Evolutionary conservation across 192 early-diverging fungal species (phyloP), one percentile per base, ranked within the genome.

Genomic region (Polychytrium aggregatum): DNA sequence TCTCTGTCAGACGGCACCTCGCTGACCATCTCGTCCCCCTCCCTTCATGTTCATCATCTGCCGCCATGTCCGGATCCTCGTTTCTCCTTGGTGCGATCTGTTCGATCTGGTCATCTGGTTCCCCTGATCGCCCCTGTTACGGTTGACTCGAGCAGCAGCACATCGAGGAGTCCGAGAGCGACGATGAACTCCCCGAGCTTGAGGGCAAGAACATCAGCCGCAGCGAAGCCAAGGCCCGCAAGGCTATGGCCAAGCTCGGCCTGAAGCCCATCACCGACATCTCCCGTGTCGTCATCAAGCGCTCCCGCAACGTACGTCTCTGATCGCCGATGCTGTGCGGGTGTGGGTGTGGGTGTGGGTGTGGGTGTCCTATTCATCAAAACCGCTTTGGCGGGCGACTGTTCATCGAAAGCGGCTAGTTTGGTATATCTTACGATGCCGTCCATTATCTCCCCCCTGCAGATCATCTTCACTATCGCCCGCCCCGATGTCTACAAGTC

Each of bases 191-290:
- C 22, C 46, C 52, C 24, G 53, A 51, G 47, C 16, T 41, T 26
- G 56, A 46, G 24, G 63, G 52, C 42, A 63, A 53, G 50, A 52
- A 41, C 50, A 85, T 86, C 69, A 81, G 74, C 70, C 84, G 84
- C 48, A 76, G 79, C 52, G 92, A 98, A 75, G 84, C 82, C 73
- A 95, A 98, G 85, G 92, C 94, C 42, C 82, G 95, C 63, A 96
- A 98, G 83, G 90, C 88, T 36, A 73, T 98, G 65, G 66, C 72
- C 60, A 88, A 88, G 78, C 81, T 87, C 61, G 92, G 92, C 48
- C 77, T 98, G 39, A 81, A 88, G 74, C 74, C 72, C 58, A 82
- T 94, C 49, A 52, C 78, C 28, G 92, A 84, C 29, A 82, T 96
- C 70, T 83, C 62, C 64, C 83, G 89, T 59, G 88, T 98, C 47